Evolutionary conservation across 192 early-diverging fungal species (phyloP).

Genomic region (Mortierella hygrophila): DNA sequence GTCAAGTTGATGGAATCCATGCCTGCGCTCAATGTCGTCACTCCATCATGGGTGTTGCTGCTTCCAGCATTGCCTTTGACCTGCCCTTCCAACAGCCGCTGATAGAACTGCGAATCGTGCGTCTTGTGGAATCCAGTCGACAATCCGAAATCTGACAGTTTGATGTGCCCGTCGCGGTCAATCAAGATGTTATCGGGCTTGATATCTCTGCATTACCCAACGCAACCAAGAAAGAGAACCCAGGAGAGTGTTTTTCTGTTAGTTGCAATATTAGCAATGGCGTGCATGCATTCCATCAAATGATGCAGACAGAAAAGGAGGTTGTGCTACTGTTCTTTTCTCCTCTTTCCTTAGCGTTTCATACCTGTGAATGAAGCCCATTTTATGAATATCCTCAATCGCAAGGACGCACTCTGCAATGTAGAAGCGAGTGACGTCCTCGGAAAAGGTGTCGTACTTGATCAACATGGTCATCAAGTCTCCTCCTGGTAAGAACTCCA

Average conservation of each 20-base stretch:
- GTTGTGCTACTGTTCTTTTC: not conserved
- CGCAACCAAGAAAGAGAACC: not conserved
- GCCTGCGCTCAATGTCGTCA: conserved; percentile 41
- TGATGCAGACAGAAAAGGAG: not conserved
- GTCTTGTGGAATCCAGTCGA: conserved; percentile 99
- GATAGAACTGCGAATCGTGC: conserved; percentile 96
- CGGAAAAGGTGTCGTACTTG: conserved; percentile 96
- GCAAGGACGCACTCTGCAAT: conserved; percentile 96
- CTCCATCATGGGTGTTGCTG: conserved; percentile 40
- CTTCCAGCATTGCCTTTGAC: conserved; percentile 59
- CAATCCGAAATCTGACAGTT: conserved; percentile 98
- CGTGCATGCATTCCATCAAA: conserved; percentile 4
- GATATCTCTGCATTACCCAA: conserved; percentile 67
- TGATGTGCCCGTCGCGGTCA: conserved; percentile 96
- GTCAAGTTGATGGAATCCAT: conserved; percentile 91
- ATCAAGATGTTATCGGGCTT: conserved; percentile 92
- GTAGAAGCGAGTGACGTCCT: conserved; percentile 97
- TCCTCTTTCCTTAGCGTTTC: not conserved
- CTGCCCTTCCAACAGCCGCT: conserved; percentile 77
- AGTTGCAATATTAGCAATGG: not conserved
- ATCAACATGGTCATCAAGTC: conserved; percentile 99
- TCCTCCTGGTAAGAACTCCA: conserved; percentile 98
- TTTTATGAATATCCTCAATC: conserved; percentile 89
- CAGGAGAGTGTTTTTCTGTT: not conserved
- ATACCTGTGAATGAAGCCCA: conserved; percentile 94